Percentiles rank a stretch among this genome's conserved stretches.
Evolutionary conservation across 164 flowering plant species (phyloP).

Genomic region (Saururus chinensis): DNA sequence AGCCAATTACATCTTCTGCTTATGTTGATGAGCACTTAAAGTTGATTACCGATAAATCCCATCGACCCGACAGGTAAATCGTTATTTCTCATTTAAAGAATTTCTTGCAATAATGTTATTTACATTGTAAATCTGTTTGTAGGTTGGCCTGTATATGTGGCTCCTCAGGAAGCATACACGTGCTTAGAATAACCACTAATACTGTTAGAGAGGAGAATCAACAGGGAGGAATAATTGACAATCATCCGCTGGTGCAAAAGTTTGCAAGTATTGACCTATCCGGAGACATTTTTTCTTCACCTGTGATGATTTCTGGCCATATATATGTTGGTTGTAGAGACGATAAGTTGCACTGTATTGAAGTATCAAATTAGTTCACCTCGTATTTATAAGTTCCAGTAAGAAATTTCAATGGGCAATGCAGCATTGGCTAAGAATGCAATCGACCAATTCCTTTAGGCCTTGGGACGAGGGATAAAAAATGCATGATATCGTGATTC

Average conservation of each 20-base stretch:
- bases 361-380: constrained; percentile 3
- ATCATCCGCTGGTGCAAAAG: constrained; percentile 31
- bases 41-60: constrained; percentile 26
- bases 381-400: too few species aligned
- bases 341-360: constrained; percentile 59
- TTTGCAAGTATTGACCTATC: constrained; percentile 44
- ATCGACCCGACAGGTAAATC: constrained; percentile 44
- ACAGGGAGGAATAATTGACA: constrained; percentile 3
- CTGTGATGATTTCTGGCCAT: constrained; percentile 80
- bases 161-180: constrained; percentile 53
- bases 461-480: too few species aligned
- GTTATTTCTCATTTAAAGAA: background rate
- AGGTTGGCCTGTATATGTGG: constrained; percentile 77
- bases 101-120: background rate
- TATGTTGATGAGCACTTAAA: constrained; percentile 66
- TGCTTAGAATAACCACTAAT: constrained; percentile 34
- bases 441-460: too few species aligned
- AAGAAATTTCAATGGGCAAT: too few species aligned
- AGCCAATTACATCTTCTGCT: constrained; percentile 80
- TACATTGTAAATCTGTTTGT: constrained; percentile 3
- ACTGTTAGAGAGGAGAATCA: constrained; percentile 6
- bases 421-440: too few species aligned
- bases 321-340: constrained; percentile 91
- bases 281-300: constrained; percentile 79
- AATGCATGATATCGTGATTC: too few species aligned